These are phyloP conservation scores for Dictyostelium firmibasis DNA, from an alignment of 78 protist species.

Conservation along the genomic window DNA sequence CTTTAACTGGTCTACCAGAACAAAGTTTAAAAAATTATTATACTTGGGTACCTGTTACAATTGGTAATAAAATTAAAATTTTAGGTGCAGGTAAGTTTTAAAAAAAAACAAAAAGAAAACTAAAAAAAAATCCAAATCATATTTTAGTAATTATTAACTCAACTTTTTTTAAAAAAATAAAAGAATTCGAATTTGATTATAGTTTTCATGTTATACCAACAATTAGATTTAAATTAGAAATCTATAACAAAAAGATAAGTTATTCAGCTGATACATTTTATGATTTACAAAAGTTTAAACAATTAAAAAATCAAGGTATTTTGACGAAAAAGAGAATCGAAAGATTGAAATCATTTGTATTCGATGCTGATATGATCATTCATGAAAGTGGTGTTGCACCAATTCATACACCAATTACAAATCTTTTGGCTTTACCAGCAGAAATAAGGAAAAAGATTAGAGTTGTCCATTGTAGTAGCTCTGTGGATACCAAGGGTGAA, in stretches of 20 bases:
- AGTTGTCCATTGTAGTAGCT: slow-evolving; percentile 60
- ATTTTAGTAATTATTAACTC: no score
- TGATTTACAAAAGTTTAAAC: slow-evolving; percentile 56
- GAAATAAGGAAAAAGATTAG: slow-evolving; percentile 28
- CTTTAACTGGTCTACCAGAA: slow-evolving; percentile 47
- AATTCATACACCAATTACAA: slow-evolving; percentile 73
- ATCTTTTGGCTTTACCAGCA: slow-evolving; percentile 39
- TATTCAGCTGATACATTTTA: slow-evolving; percentile 83
- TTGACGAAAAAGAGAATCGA: slow-evolving; percentile 38
- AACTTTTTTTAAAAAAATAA: background rate
- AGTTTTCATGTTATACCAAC: slow-evolving; percentile 81
- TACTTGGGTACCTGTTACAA: slow-evolving; percentile 70
- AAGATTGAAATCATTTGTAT: slow-evolving; percentile 65
- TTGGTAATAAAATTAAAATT: slow-evolving; percentile 69
- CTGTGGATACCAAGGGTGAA: background rate
- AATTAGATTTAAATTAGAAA: slow-evolving; percentile 55
- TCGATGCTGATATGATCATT: slow-evolving; percentile 78
- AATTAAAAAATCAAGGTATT: slow-evolving; percentile 24
- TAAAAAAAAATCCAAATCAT: no score
- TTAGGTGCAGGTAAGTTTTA: slow-evolving; percentile 51
- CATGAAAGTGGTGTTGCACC: slow-evolving; percentile 92
- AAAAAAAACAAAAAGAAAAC: no score
- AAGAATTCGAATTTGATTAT: slow-evolving; percentile 73
- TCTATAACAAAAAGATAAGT: slow-evolving; percentile 43
- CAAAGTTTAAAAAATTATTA: slow-evolving; percentile 20